phyloP scores from a whole-genome alignment of 345 rosid species.

The Lumnitzera littorea region DNA sequence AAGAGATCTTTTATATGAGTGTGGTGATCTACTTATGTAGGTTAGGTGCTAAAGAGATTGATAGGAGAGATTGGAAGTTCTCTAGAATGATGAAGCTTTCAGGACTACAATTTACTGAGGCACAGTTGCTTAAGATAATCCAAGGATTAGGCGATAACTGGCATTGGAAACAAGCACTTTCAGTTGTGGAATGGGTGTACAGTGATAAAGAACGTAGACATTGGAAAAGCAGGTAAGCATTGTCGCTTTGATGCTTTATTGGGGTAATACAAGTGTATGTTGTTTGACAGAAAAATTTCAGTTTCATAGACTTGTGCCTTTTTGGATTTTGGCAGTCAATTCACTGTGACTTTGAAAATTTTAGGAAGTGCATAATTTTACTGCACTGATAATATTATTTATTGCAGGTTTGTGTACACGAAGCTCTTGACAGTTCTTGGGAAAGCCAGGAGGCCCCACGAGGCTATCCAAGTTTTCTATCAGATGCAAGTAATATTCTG shows the following conservation, averaged over 20 bases:
- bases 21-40: constrained; percentile 20
- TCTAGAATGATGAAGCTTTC: constrained; percentile 88
- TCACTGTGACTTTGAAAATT: too few species aligned
- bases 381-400: constrained; percentile 1
- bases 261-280: neutral
- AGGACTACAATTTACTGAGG: constrained; percentile 70
- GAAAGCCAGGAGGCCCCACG: constrained; percentile 55
- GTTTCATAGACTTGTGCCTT: neutral
- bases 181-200: constrained; percentile 76
- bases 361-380: neutral
- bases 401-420: constrained; percentile 89
- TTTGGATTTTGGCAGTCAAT: neutral
- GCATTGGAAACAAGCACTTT: constrained; percentile 75
- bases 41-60: constrained; percentile 61
- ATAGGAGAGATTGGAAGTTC: constrained; percentile 78
- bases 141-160: constrained; percentile 54
- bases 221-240: constrained; percentile 59
- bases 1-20: neutral
- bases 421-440: constrained; percentile 82
- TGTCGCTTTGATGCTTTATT: neutral
- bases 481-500: constrained; percentile 63
- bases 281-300: neutral
- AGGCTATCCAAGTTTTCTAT: constrained; percentile 64
- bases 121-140: constrained; percentile 77
- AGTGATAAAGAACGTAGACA: constrained; percentile 43